Percentiles rank a stretch among this genome's conserved stretches.
These are phyloP conservation scores for Psidium friedrichsthalianum DNA, from an alignment of 345 rosid species.

Conservation along the genomic window DNA sequence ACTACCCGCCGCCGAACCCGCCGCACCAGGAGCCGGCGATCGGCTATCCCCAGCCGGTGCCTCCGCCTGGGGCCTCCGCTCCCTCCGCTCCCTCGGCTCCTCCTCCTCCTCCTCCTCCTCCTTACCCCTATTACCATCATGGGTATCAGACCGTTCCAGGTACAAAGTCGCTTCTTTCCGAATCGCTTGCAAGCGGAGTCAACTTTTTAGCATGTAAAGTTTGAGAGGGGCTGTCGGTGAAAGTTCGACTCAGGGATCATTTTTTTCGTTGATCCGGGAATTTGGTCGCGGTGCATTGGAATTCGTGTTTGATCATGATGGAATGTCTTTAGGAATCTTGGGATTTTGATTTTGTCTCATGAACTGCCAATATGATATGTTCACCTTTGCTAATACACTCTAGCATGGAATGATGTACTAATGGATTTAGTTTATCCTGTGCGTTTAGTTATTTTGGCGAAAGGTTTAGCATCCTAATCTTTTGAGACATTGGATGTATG, in stretches of 20 bases:
- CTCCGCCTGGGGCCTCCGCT: conserved; percentile 50
- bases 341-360: neutral
- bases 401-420: neutral
- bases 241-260: neutral
- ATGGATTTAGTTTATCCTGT: neutral
- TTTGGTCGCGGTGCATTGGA: neutral
- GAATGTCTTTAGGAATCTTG: neutral
- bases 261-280: neutral
- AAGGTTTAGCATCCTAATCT: neutral
- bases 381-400: neutral
- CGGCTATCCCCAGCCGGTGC: conserved; percentile 75
- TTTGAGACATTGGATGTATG: neutral
- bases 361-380: neutral
- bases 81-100: conserved; percentile 21
- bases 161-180: neutral
- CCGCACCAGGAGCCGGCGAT: conserved; percentile 39
- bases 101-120: conserved; percentile 23
- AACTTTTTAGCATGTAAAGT: neutral
- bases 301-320: neutral
- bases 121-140: conserved; percentile 41
- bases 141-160: conserved; percentile 79
- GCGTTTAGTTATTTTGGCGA: neutral
- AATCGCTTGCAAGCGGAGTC: neutral
- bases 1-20: conserved; percentile 55
- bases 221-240: neutral